Percentiles rank a stretch among this genome's conserved stretches.
Evolutionary conservation across 2,329 filamentous ascomycete genomes (phyloP).

Genomic region (Stagonosporopsis chrysanthemi): DNA sequence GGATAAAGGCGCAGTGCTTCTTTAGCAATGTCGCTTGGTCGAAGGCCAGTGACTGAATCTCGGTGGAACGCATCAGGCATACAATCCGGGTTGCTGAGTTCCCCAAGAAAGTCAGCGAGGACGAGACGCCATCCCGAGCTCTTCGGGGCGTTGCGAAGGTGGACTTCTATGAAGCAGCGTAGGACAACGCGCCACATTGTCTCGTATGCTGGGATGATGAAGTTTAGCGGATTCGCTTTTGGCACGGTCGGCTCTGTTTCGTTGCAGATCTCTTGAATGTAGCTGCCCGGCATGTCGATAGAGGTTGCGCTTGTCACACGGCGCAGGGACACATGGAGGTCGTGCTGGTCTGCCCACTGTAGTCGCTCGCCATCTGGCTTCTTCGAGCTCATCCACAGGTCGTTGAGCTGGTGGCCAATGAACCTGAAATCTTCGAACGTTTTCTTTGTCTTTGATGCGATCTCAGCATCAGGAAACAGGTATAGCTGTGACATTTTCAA

Average conservation of each 20-base stretch:
- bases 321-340: conserved; percentile 13
- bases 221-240: conserved; percentile 45
- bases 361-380: not conserved
- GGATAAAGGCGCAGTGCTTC: conserved; percentile 59
- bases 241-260: not conserved
- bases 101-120: not conserved
- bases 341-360: conserved; percentile 10
- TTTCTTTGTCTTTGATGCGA: not conserved
- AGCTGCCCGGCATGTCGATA: not conserved
- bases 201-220: conserved; percentile 56
- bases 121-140: not conserved
- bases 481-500: conserved; percentile 1
- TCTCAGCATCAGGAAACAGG: conserved; percentile 22
- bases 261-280: not conserved
- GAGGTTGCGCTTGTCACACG: conserved; percentile 2
- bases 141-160: not conserved
- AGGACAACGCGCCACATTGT: conserved; percentile 62
- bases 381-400: conserved; percentile 22
- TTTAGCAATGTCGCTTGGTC: conserved; percentile 39
- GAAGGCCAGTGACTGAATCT: not conserved
- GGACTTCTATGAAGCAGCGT: conserved; percentile 51
- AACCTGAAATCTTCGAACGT: conserved; percentile 15
- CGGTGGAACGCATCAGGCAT: not conserved
- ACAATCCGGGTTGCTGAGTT: not conserved
- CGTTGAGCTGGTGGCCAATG: conserved; percentile 19